Conservation (phyloP, 2,329 filamentous ascomycete species). For the Paraphoma chrysanthemicola region DNA sequence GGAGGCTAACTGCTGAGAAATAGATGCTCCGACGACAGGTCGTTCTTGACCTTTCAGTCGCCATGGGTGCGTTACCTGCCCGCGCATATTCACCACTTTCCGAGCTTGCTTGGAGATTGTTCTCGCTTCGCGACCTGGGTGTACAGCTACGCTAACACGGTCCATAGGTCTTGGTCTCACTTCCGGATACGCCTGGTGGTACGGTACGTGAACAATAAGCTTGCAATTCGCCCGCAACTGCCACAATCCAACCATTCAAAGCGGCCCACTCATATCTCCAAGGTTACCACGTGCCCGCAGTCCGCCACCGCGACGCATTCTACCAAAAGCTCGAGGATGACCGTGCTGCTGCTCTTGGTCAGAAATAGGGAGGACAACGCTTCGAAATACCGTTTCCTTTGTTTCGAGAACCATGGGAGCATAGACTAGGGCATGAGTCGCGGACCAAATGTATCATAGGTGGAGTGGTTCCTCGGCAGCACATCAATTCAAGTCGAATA, state of each 20-base stretch:
- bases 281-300: constrained; percentile 71
- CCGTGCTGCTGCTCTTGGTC: constrained; percentile 58
- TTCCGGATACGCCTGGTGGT: constrained; percentile 72
- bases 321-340: constrained; percentile 70
- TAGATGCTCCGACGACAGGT: constrained; percentile 72
- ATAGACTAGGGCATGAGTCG: constrained; percentile 33
- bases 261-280: constrained; percentile 10
- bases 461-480: constrained; percentile 29
- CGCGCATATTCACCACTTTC: not conserved
- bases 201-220: constrained; percentile 57
- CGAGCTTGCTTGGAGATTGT: not conserved
- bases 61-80: constrained; percentile 62
- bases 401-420: constrained; percentile 27
- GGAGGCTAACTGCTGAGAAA: constrained; percentile 34
- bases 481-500: constrained; percentile 24
- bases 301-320: constrained; percentile 68
- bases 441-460: constrained; percentile 42
- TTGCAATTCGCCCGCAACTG: not conserved
- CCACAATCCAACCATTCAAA: not conserved
- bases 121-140: not conserved
- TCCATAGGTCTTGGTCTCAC: constrained; percentile 65
- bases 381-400: constrained; percentile 34
- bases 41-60: constrained; percentile 71
- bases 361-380: constrained; percentile 33
- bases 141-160: constrained; percentile 31